phyloP scores from a whole-genome alignment of 768 basidiomycete genomes.

The Lactarius pseudohatsudake region DNA sequence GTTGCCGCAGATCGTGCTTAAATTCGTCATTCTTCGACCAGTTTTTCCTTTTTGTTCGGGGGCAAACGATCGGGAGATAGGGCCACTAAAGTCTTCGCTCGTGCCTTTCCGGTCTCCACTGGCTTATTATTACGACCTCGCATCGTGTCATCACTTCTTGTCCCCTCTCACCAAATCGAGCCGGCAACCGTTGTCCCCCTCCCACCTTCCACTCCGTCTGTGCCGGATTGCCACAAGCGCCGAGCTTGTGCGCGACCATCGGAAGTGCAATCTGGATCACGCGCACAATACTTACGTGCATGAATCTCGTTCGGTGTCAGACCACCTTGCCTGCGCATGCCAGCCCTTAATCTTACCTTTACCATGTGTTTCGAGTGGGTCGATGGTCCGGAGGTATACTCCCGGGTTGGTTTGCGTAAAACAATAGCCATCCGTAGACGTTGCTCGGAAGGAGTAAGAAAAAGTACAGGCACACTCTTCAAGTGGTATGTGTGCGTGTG shows the following conservation, averaged over 20 bases:
- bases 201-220: neutral
- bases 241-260: neutral
- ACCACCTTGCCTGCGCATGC: constrained; percentile 3
- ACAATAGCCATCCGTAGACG: neutral
- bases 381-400: neutral
- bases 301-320: neutral
- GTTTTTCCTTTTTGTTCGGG: neutral
- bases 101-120: constrained; percentile 8
- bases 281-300: neutral
- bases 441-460: neutral
- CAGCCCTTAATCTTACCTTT: constrained; percentile 7
- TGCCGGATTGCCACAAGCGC: constrained; percentile 2
- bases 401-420: neutral
- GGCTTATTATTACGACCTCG: neutral
- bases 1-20: constrained; percentile 25
- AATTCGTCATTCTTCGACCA: constrained; percentile 15
- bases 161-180: neutral
- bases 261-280: constrained; percentile 5
- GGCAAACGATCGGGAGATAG: neutral
- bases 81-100: neutral
- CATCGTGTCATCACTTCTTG: neutral
- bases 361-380: constrained; percentile 3
- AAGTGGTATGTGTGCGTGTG: neutral
- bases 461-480: constrained; percentile 11
- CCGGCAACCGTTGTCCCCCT: neutral